Conservation (phyloP, 345 rosid species). For the Punica granatum region DNA sequence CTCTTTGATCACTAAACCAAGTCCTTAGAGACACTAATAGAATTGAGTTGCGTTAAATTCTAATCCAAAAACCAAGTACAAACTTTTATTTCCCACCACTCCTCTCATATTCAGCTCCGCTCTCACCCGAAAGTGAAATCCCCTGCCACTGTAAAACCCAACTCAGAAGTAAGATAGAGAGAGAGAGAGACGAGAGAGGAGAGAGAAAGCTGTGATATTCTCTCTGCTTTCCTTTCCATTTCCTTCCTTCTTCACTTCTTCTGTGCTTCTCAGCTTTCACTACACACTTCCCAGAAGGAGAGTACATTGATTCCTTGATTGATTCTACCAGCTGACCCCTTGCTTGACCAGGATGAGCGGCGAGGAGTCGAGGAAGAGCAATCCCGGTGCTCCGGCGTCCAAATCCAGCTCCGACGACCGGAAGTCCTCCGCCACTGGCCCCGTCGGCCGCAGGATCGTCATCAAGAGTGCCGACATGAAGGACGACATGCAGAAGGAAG, state of each 20-base stretch:
- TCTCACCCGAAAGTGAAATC: background rate
- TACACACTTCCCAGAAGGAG: background rate
- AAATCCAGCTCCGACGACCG: slow-evolving; percentile 48
- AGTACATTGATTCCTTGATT: background rate
- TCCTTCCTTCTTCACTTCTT: too few species aligned
- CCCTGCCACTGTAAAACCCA: background rate
- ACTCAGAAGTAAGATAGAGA: background rate
- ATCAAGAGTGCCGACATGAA: slow-evolving; percentile 98
- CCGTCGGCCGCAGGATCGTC: slow-evolving; percentile 44
- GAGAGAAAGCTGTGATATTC: background rate
- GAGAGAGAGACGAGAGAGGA: too few species aligned
- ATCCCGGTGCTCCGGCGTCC: slow-evolving; percentile 30
- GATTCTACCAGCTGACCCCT: too few species aligned
- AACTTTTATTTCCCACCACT: background rate
- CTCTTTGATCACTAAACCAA: too few species aligned
- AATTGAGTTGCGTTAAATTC: too few species aligned
- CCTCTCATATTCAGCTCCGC: background rate
- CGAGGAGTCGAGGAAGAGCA: slow-evolving; percentile 48
- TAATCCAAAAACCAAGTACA: background rate
- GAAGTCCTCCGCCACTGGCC: slow-evolving; percentile 32
- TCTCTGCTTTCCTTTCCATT: background rate
- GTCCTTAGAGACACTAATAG: too few species aligned
- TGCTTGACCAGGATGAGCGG: slow-evolving; percentile 25
- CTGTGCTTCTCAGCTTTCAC: background rate
- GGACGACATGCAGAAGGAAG: slow-evolving; percentile 90